A percentile compares a stretch with the other conserved stretches of the same genome.
Evolutionary conservation across 495 filamentous ascomycete genomes (phyloP).

Genomic region (Bathelium albidoporum): DNA sequence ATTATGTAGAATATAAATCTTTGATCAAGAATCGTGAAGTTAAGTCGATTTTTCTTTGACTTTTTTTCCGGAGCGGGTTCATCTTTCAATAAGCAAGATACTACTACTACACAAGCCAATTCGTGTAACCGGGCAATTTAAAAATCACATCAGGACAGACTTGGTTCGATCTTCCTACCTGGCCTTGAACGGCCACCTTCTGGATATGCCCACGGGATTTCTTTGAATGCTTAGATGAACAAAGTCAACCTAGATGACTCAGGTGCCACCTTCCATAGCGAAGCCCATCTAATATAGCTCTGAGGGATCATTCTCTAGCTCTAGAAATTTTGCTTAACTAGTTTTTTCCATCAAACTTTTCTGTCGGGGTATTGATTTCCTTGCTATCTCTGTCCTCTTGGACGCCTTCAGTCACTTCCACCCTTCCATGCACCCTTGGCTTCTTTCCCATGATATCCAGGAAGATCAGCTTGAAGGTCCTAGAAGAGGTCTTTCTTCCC

Average conservation of each 20-base stretch:
- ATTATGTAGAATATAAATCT: no score
- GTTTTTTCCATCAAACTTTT: constrained; percentile 8
- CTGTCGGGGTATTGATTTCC: constrained; percentile 21
- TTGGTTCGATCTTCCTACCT: no score
- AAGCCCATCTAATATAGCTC: neutral
- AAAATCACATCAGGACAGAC: neutral
- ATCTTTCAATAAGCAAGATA: no score
- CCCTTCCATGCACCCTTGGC: constrained; percentile 20
- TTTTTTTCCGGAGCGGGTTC: no score
- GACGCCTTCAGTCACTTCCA: constrained; percentile 16
- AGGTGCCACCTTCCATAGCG: neutral
- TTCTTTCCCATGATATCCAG: constrained; percentile 56
- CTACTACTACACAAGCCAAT: no score
- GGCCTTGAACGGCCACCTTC: no score
- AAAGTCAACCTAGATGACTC: no score
- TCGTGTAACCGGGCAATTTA: neutral
- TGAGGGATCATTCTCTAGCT: neutral
- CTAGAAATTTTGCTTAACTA: neutral
- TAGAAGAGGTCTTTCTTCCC: constrained; percentile 55
- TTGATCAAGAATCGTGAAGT: no score
- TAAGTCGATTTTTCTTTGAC: no score
- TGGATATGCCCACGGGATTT: neutral
- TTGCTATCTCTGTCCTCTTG: constrained; percentile 16
- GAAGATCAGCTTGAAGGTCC: constrained; percentile 55
- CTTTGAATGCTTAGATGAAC: neutral